phyloP scores from a whole-genome alignment of 75 land plant species.

The Pseudotsuga menziesii region DNA sequence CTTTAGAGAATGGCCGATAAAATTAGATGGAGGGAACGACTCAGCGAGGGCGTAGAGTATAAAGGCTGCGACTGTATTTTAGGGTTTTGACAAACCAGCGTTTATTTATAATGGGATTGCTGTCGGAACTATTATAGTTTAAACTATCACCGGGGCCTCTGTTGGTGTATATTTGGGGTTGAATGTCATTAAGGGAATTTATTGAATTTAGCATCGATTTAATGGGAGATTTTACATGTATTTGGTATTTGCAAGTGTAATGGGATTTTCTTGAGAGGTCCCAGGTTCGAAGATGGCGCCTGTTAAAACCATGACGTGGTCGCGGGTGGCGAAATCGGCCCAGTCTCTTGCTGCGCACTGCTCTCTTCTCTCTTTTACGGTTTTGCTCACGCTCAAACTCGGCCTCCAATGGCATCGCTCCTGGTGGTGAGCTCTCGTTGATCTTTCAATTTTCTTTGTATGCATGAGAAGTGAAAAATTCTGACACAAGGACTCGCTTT shows the following conservation, averaged over 20 bases:
- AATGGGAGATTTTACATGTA: background rate
- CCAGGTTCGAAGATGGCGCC: constrained; percentile 1
- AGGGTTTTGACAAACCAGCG: background rate
- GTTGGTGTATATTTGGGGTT: background rate
- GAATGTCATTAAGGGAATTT: background rate
- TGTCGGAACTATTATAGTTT: background rate
- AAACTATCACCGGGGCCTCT: background rate
- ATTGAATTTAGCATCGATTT: background rate
- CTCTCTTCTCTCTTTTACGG: constrained; percentile 50
- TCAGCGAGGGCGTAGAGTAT: background rate
- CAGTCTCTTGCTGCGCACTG: constrained; percentile 52
- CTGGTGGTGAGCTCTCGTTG: constrained; percentile 50
- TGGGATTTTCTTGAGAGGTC: background rate
- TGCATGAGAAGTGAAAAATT: too few relatives aligned
- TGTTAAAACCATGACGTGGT: constrained; percentile 42
- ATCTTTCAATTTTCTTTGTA: background rate
- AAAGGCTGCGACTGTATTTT: background rate
- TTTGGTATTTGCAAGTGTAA: background rate
- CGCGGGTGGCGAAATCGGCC: constrained; percentile 43
- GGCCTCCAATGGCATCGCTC: constrained; percentile 21
- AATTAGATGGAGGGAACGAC: background rate
- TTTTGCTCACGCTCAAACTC: constrained; percentile 50
- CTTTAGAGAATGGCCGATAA: background rate
- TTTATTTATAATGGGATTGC: background rate
- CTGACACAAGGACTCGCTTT: too few relatives aligned